A percentile compares a stretch with the other conserved stretches of the same genome.
Evolutionary conservation across 129 eudicot genomes (phyloP).

Genomic region (Daucus carota): DNA sequence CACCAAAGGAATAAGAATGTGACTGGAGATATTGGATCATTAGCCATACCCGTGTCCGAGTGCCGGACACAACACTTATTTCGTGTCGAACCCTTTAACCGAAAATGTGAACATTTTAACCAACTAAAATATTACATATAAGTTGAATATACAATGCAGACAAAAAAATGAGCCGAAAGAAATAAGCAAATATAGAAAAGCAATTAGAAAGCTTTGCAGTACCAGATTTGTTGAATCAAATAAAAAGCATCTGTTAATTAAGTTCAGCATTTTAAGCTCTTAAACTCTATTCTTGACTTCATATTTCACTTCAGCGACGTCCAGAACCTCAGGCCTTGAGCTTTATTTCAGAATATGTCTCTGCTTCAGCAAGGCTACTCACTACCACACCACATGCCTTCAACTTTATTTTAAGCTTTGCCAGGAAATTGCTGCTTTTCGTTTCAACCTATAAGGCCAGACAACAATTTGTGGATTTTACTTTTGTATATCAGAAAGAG

Average conservation of each 20-base stretch:
- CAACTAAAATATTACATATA: too few relatives aligned
- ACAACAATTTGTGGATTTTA: constrained; percentile 31
- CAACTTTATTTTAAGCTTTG: neutral
- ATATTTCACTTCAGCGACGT: neutral
- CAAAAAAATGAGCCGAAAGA: too few relatives aligned
- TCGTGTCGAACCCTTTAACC: too few relatives aligned
- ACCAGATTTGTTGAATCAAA: neutral
- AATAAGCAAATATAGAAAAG: too few relatives aligned
- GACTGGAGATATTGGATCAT: too few relatives aligned
- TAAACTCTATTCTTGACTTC: neutral
- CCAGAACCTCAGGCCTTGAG: neutral
- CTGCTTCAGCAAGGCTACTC: neutral
- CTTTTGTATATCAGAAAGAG: constrained; percentile 33
- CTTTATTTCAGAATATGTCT: neutral
- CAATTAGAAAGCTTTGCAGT: neutral
- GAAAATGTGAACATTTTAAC: too few relatives aligned
- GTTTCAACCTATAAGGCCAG: constrained; percentile 45
- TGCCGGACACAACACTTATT: too few relatives aligned
- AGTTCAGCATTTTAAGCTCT: neutral
- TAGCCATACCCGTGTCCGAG: too few relatives aligned
- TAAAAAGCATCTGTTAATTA: neutral
- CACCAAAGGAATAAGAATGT: too few relatives aligned
- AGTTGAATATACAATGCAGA: too few relatives aligned
- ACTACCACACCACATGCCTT: too few relatives aligned
- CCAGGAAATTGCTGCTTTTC: constrained; percentile 33